Evolutionary conservation across 768 basidiomycete genomes (phyloP).

Genomic region (Coprinopsis marcescibilis): DNA sequence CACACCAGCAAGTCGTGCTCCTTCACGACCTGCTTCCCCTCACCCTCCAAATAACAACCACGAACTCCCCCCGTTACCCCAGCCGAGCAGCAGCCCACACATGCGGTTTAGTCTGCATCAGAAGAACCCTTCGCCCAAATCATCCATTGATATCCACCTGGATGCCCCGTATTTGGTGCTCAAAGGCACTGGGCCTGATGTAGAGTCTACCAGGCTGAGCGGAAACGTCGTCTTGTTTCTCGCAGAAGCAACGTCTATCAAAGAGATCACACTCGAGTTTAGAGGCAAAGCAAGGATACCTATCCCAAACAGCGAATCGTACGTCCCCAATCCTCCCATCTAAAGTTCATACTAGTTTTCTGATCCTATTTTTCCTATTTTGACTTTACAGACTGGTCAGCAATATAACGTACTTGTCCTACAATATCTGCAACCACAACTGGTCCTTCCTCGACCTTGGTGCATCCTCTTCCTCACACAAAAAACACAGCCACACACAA

Average conservation of each 20-base stretch:
- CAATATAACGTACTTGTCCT: slow-evolving; percentile 44
- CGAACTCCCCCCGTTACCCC: too few species aligned
- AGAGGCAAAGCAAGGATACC: slow-evolving; percentile 78
- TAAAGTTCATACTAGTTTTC: slow-evolving; percentile 9
- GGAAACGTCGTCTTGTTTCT: slow-evolving; percentile 80
- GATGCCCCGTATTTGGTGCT: slow-evolving; percentile 65
- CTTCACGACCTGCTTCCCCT: too few species aligned
- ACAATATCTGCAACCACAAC: slow-evolving; percentile 72
- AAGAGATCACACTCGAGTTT: slow-evolving; percentile 80
- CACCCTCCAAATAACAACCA: too few species aligned
- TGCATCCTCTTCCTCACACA: slow-evolving; percentile 54
- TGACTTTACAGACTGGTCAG: slow-evolving; percentile 30
- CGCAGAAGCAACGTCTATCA: slow-evolving; percentile 75
- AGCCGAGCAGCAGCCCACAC: too few species aligned
- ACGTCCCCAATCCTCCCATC: too few species aligned
- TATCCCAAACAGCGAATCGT: slow-evolving; percentile 52
- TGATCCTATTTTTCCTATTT: slow-evolving; percentile 10
- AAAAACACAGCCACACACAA: slow-evolving; percentile 65
- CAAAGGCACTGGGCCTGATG: slow-evolving; percentile 75
- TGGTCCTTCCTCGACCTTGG: slow-evolving; percentile 80
- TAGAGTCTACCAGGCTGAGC: slow-evolving; percentile 74
- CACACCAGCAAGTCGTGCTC: too few species aligned
- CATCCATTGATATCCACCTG: slow-evolving; percentile 72
- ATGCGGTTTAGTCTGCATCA: too few species aligned
- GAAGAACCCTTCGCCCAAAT: slow-evolving; percentile 17